Base-by-base conservation (phyloP, 108 stramenopile species). In the Skeletonema menzelii region DNA sequence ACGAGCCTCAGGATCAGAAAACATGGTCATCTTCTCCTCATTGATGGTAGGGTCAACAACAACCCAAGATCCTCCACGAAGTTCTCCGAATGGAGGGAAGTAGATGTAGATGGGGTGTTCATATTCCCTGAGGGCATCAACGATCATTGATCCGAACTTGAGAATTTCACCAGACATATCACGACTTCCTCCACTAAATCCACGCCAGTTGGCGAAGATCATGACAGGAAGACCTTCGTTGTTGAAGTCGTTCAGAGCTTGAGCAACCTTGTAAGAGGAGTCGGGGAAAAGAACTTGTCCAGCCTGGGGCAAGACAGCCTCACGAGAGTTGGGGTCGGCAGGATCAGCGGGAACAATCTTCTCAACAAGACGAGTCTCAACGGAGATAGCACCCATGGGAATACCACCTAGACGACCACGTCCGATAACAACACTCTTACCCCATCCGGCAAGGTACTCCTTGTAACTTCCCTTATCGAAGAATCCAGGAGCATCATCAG, bases 151-250 rank as follows among this genome's bases (percentile, higher is more conserved):
- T 71, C 98, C 98, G 67, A 97, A 99, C 80, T 99, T 99, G 61
- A 99, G 92, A 67, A 99, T 97, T 81, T 97, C 97, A 44, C 94
- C 96, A 64, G 95, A 95, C 98, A 99, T 99, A 81, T 99, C 98
- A 69, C 98, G 93, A 44, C 94, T 97, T 58, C 98, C 98, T 57
- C 98, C 98, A 75, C 83, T 85, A 85, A 99, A 99, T 65, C 98
- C 98, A 79, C 98, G 93, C 98, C 98, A 99, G 90, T 99, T 99
- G 57, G 98, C 98, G 75, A 99, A 97, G 72, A 99, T 97, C 90
- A 99, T 97, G 32, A 97, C 85, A 7, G 98, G 98, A 68, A 99
- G 90, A 46, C 96, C 96, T 83, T 99, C 98, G 75, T 96, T 96
- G 81, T 88, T 88, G 86, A 99, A 99, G 81, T 99, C 98, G 27